Conservation (phyloP, 306 rosid species). For the Vigna hirtella region DNA sequence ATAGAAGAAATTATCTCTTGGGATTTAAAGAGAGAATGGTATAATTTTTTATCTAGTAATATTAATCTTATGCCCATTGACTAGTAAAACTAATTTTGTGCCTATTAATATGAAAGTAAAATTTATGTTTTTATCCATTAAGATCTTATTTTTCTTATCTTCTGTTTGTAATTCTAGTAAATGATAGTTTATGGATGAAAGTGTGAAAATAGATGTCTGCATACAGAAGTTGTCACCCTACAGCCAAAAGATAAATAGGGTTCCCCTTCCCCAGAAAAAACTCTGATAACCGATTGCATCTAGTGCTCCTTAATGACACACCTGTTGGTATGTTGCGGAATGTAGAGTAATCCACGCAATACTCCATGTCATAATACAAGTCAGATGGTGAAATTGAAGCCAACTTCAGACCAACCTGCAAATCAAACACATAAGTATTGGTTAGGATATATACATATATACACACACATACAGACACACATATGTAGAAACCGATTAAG, state of each 20-base stretch:
- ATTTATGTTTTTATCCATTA: no score
- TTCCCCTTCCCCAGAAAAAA: neutral
- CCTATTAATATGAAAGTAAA: no score
- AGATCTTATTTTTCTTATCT: no score
- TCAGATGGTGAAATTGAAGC: constrained; percentile 59
- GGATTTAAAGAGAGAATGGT: neutral
- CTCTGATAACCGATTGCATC: constrained; percentile 10
- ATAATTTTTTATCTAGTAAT: no score
- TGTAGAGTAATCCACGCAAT: constrained; percentile 89
- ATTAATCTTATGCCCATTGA: no score
- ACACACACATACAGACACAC: neutral
- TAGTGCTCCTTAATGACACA: constrained; percentile 47
- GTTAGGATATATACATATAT: neutral
- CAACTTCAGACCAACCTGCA: constrained; percentile 70
- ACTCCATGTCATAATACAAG: constrained; percentile 92
- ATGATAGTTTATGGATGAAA: constrained; percentile 8
- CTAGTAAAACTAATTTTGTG: no score
- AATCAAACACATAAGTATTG: neutral
- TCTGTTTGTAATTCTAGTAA: no score
- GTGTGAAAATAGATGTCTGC: constrained; percentile 20
- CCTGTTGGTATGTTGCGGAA: constrained; percentile 68
- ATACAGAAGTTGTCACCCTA: constrained; percentile 29
- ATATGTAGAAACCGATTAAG: constrained; percentile 15
- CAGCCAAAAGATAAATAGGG: no score
- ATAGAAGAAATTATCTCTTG: neutral